These are phyloP conservation scores for Neofusicoccum kwambonambiense DNA, from an alignment of 2,329 filamentous ascomycete genomes.

Conservation along the genomic window DNA sequence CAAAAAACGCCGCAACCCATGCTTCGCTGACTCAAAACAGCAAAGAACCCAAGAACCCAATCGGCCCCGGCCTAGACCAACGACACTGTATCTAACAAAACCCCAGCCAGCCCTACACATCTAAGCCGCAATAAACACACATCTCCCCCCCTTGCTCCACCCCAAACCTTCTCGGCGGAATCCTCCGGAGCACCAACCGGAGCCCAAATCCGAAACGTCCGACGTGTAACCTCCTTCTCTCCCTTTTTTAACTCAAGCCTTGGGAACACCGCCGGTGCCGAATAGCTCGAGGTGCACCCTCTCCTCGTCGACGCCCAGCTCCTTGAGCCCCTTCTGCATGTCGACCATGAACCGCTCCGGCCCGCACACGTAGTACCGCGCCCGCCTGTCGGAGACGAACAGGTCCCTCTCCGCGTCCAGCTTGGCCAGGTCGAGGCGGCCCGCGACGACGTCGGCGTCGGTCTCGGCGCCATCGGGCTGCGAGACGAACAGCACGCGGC, in stretches of 20 bases:
- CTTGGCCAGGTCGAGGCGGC: conserved; percentile 58
- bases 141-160: too few relatives aligned
- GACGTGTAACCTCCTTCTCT: too few relatives aligned
- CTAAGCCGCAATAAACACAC: too few relatives aligned
- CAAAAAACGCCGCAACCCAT: too few relatives aligned
- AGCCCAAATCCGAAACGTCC: too few relatives aligned
- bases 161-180: too few relatives aligned
- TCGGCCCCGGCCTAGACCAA: too few relatives aligned
- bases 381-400: conserved; percentile 52
- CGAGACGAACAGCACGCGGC: conserved; percentile 58
- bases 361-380: conserved; percentile 72
- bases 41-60: too few relatives aligned
- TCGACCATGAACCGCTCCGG: conserved; percentile 69
- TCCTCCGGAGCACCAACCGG: too few relatives aligned
- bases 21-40: too few relatives aligned
- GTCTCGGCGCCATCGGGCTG: conserved; percentile 45
- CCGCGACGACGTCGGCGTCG: conserved; percentile 53
- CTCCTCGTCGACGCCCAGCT: conserved; percentile 55
- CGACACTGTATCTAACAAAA: too few relatives aligned
- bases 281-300: conserved; percentile 69
- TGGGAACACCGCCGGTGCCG: conserved; percentile 30
- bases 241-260: conserved; percentile 20
- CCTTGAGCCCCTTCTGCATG: conserved; percentile 53
- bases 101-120: too few relatives aligned
- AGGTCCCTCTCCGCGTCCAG: conserved; percentile 55